A percentile compares a stretch with the other conserved stretches of the same genome.
Evolutionary conservation across 345 rosid genomes (phyloP).

Genomic region (Corchorus olitorius): DNA sequence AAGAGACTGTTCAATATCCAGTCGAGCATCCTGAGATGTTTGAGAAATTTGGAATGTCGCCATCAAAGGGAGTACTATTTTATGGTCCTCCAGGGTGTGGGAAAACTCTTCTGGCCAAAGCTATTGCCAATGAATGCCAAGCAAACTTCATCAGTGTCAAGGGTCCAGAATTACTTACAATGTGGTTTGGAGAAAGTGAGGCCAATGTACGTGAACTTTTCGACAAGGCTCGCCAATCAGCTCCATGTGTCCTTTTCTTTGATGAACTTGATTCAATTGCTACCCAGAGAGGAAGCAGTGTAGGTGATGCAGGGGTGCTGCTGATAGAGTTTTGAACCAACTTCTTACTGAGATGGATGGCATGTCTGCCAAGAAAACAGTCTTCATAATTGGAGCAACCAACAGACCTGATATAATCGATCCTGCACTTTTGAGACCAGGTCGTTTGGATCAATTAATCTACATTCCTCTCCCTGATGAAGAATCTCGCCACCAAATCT

Average conservation of each 20-base stretch:
- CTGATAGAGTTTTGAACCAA: slow-evolving; percentile 6
- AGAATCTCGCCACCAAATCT: neutral
- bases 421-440: neutral
- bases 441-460: neutral
- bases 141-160: neutral
- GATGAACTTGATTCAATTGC: neutral
- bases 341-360: slow-evolving; percentile 4
- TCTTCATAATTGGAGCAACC: neutral
- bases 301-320: slow-evolving; percentile 2
- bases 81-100: slow-evolving; percentile 9
- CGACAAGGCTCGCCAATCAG: neutral
- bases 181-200: slow-evolving; percentile 8
- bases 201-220: neutral
- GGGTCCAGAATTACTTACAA: neutral
- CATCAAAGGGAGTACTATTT: neutral
- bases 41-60: neutral
- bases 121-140: slow-evolving; percentile 6
- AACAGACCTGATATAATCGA: slow-evolving; percentile 1
- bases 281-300: neutral
- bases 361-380: neutral
- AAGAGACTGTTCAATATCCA: slow-evolving; percentile 6
- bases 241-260: neutral
- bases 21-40: slow-evolving; percentile 4
- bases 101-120: neutral
- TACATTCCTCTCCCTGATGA: slow-evolving; percentile 9